Base-by-base conservation (phyloP, 768 basidiomycete genomes). In the Macrolepiota albuminosa region DNA sequence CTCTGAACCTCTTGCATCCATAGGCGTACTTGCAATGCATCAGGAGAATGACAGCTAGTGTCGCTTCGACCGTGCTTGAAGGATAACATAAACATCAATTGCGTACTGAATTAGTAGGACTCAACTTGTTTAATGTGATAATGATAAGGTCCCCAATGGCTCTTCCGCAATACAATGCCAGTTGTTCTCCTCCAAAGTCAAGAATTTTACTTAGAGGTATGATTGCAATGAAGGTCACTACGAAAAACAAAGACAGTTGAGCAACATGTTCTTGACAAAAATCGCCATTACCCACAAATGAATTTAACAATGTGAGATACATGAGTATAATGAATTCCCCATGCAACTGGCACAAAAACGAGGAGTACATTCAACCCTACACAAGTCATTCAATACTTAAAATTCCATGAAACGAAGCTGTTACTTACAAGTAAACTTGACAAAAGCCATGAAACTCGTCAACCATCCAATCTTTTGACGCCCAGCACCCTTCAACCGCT, bases 81-180 rank as follows among this genome's bases (percentile, higher is more conserved):
- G 8, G 6, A 9, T 33, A 29, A 40, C 24, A 26, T 56, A 16
- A 60, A 37, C 24, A 46, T 26, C n/a, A 5, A 10, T 39, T 13
- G 26, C 18, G 21, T 37, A 14, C 29, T 21, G 6, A 5, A 57
- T 21, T 31, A 5, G 24, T 33, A 14, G 21, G 10, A 54, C 63
- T 59, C 37, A 49, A 82, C 81, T 84, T 84, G 68, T 80, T 81
- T 36, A 83, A 59, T 6, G 82, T 81, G 58, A 82, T 73, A n/a
- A 75, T 67, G 37, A 82, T 67, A 21, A 84, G 67, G 57, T 84
- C 82, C 0, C 83, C 83, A 4, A 84, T 62, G 57, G 76, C 75
- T 61, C 72, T 75, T 33, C 83, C 82, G 16, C 76, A 76, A 63
- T 82, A 84, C 52, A 81, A 60, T 0, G 79, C 74, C 60, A 82